Evolutionary conservation across 192 early-diverging fungal genomes (phyloP).

Genomic region (Mortierella antarctica): DNA sequence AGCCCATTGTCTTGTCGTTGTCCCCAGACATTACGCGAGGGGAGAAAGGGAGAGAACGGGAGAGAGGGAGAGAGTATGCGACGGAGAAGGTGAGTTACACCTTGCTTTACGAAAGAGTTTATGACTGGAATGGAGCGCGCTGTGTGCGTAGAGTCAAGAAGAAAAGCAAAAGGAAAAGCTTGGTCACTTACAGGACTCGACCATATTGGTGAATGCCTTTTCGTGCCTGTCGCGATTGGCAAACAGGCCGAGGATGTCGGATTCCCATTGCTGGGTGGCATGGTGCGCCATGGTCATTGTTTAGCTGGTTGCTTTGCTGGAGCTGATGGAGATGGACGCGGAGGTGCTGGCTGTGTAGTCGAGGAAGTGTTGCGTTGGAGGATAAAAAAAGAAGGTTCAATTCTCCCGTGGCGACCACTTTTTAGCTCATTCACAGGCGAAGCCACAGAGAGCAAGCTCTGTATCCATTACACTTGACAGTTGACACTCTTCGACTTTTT

Average conservation of each 20-base stretch:
- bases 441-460: too few relatives aligned
- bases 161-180: background rate
- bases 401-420: too few relatives aligned
- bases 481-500: too few relatives aligned
- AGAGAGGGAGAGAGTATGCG: background rate
- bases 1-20: conserved; percentile 54
- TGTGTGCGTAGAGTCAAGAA: background rate
- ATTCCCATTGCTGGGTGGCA: conserved; percentile 47
- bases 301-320: background rate
- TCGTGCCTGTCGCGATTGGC: conserved; percentile 57
- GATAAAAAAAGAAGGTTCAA: too few relatives aligned
- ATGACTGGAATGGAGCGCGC: background rate
- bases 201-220: conserved; percentile 58
- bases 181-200: conserved; percentile 58
- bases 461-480: too few relatives aligned
- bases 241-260: conserved; percentile 54
- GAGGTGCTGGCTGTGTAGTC: background rate
- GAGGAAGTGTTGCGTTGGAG: too few relatives aligned
- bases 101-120: background rate
- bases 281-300: conserved; percentile 32
- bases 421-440: too few relatives aligned
- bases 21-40: background rate
- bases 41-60: background rate
- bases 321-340: background rate
- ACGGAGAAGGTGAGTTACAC: background rate